Conservation (phyloP, 2,329 filamentous ascomycete genomes). For the Venturia carpophila region DNA sequence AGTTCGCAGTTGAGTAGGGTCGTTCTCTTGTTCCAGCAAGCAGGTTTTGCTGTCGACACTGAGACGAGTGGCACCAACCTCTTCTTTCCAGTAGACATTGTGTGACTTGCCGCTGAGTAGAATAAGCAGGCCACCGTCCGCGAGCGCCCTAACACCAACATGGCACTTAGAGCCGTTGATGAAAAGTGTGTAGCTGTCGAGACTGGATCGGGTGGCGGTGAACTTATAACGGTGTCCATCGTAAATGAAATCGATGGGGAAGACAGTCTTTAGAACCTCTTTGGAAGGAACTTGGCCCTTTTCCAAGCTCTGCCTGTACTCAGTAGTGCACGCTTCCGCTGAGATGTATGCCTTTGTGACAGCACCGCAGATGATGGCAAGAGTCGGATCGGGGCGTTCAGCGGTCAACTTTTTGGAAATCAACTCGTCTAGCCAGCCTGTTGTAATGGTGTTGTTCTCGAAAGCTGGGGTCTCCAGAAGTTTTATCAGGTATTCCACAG, state of each 20-base stretch:
- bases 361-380: slow-evolving; percentile 92
- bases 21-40: slow-evolving; percentile 95
- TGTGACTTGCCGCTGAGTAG: slow-evolving; percentile 88
- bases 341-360: slow-evolving; percentile 90
- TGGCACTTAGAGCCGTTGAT: slow-evolving; percentile 97
- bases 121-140: slow-evolving; percentile 87
- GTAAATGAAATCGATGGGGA: slow-evolving; percentile 97
- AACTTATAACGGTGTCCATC: slow-evolving; percentile 97
- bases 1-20: slow-evolving; percentile 91
- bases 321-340: slow-evolving; percentile 79
- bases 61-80: slow-evolving; percentile 88
- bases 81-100: slow-evolving; percentile 99
- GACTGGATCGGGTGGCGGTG: slow-evolving; percentile 84
- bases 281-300: slow-evolving; percentile 97
- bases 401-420: slow-evolving; percentile 97
- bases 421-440: slow-evolving; percentile 96
- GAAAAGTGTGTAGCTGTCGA: slow-evolving; percentile 94
- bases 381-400: slow-evolving; percentile 84
- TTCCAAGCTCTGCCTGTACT: slow-evolving; percentile 82
- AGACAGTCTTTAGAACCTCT: slow-evolving; percentile 95
- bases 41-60: slow-evolving; percentile 98
- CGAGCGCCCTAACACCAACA: slow-evolving; percentile 84
- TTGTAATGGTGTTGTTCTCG: slow-evolving; percentile 98
- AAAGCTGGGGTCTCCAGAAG: slow-evolving; percentile 96
- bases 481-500: slow-evolving; percentile 98